Base-by-base conservation (phyloP, 202 grass and related monocot species). In the Digitaria exilis region DNA sequence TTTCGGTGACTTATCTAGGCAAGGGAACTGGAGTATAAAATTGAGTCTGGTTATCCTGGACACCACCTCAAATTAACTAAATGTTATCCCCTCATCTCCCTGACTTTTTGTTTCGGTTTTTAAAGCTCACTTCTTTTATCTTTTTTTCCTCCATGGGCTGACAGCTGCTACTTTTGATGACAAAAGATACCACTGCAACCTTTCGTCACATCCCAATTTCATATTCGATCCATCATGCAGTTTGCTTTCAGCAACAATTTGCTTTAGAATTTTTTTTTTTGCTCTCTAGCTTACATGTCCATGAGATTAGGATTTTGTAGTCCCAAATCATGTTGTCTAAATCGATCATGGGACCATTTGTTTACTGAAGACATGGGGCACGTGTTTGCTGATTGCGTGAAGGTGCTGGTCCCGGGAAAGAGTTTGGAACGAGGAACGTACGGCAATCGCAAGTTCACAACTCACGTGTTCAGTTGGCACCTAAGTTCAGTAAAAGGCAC, bases 191-290 rank as follows among this genome's bases (percentile, higher is more conserved):
- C 51, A 62, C 76, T 11, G 19, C 7, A 70, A 80, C 43, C 41
- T 80, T 24, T 80, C 70, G 34, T 62, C 82, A 69, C 62, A 13
- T 52, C 59, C 3, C 35, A 65, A 48, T 83, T 83, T 84, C 60
- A 73, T 84, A 73, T 69, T 84, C 8, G 41, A 67, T 69, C 70
- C 35, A 70, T 65, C 42, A 70, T 34, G 62, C 51, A 61, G 19
- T 52, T 57, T 29, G 45, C 45, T 83, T 77, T 64, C 9, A 75
- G 15, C 49, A 46, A n/a, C 18, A 24, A 32, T 25, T 12, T 54
- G 30, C 5, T 18, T 30, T 52, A 39, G 30, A 31, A n/a, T n/a
- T n/a, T n/a, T n/a, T 55, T n/a, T 12, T n/a, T 4, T 17, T 18
- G 50, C 15, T 50, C 9, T 6, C 43, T 5, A 8, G 9, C 18